Conservation (phyloP, 2,329 filamentous ascomycete species). For the Cryphonectria carpinicola region DNA sequence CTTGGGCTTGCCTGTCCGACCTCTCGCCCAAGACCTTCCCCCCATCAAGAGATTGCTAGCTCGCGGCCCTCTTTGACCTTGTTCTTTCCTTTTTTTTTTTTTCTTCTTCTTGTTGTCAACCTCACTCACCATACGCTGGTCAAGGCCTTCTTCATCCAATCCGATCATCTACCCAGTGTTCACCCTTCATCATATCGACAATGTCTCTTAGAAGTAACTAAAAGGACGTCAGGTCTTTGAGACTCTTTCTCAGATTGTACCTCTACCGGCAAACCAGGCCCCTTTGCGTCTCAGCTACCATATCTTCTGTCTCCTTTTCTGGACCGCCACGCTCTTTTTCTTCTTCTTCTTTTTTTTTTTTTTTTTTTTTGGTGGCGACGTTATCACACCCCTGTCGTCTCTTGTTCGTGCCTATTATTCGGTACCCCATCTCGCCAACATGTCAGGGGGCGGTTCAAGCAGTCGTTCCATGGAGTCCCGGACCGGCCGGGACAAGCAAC, state of each 20-base stretch:
- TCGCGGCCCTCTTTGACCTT: background rate
- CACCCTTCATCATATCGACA: slow-evolving; percentile 22
- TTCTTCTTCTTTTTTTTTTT: background rate
- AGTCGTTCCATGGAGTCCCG: slow-evolving; percentile 72
- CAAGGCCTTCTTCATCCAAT: slow-evolving; percentile 10
- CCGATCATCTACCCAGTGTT: slow-evolving; percentile 20
- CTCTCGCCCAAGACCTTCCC: slow-evolving; percentile 8
- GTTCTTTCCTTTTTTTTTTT: no score
- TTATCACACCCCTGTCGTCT: background rate
- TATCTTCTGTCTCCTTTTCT: slow-evolving; percentile 12
- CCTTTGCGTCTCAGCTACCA: slow-evolving; percentile 5
- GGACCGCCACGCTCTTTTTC: slow-evolving; percentile 10
- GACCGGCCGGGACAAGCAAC: slow-evolving; percentile 77
- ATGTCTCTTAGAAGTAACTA: slow-evolving; percentile 30
- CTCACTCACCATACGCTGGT: background rate
- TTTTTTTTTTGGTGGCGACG: background rate
- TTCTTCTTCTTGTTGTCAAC: background rate
- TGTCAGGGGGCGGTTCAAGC: slow-evolving; percentile 32
- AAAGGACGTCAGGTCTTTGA: slow-evolving; percentile 30
- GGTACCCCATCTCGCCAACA: slow-evolving; percentile 32
- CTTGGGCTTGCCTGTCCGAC: slow-evolving; percentile 5
- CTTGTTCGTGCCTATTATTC: slow-evolving; percentile 32
- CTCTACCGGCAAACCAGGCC: slow-evolving; percentile 11
- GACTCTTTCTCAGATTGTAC: slow-evolving; percentile 24
- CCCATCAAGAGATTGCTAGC: background rate